Percentiles rank a stretch among this genome's conserved stretches.
These are phyloP conservation scores for Blastocystis sp. DNA, from an alignment of 352 stramenopile genomes.

Conservation along the genomic window DNA sequence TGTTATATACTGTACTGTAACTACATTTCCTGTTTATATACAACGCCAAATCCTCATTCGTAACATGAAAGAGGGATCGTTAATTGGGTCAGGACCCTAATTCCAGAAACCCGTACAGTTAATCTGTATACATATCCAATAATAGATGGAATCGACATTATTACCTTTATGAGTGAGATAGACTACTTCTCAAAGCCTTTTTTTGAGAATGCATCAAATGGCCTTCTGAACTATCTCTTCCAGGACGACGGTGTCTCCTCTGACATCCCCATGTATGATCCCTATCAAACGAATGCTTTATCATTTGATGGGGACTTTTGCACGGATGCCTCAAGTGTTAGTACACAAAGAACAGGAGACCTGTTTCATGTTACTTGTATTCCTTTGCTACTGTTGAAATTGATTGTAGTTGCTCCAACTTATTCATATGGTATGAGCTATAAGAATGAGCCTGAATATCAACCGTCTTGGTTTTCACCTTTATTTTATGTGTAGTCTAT, in stretches of 20 bases:
- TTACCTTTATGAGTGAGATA: background rate
- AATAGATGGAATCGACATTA: background rate
- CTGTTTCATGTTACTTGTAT: background rate
- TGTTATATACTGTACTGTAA: too few relatives aligned
- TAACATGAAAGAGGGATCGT: too few relatives aligned
- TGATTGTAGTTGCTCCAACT: slow-evolving; percentile 27
- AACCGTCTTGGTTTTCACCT: background rate
- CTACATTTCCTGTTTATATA: too few relatives aligned
- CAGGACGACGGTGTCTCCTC: slow-evolving; percentile 2
- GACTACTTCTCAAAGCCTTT: slow-evolving; percentile 35
- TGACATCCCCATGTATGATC: slow-evolving; percentile 27
- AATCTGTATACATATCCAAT: background rate
- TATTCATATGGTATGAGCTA: slow-evolving; percentile 58
- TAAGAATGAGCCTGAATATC: background rate
- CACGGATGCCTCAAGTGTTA: slow-evolving; percentile 37
- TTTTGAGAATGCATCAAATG: slow-evolving; percentile 59
- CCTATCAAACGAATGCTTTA: background rate
- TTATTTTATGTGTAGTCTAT: background rate
- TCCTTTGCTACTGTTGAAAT: background rate
- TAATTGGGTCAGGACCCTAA: background rate
- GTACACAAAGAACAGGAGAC: slow-evolving; percentile 34
- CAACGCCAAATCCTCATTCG: too few relatives aligned
- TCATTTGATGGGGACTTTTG: slow-evolving; percentile 20
- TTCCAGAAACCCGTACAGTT: background rate
- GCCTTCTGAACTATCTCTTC: slow-evolving; percentile 57